Evolutionary conservation across 768 basidiomycete genomes (phyloP), one percentile per base, ranked within the genome.

Genomic region (Kondoa subrosea): DNA sequence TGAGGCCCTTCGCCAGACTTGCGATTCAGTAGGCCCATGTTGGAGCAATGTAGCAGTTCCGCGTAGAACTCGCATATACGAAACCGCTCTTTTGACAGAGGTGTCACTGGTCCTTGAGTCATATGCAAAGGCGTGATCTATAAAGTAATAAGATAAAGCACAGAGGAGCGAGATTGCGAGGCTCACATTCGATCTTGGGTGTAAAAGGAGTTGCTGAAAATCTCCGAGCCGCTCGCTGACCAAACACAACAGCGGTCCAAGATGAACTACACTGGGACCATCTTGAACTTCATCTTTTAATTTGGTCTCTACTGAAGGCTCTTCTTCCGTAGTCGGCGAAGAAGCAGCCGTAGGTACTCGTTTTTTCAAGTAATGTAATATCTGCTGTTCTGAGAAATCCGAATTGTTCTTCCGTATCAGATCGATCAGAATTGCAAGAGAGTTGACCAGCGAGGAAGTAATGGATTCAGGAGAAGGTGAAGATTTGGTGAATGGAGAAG

Each of bases 31-130:
- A 97, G 82, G 3, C 88, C 85, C 93, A 99, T 97, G 74, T 95
- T 97, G 21, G 95, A 97, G 76, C 91, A 95, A 75, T 99, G 95
- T 29, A 97, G 79, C 3, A 99, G 84, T 76, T 99, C 95, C 25
- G 93, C 95, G 73, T 93, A 91, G 15, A 99, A 81, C 77, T 99
- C 95, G 78, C 91, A 89, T 73, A 97, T 91, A 12, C 93, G 85
- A 77, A 90, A 95, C 17, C 95, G 86, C 76, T 97, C 95, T 68
- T 92, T 84, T 0, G 95, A 96, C 30, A 99, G 83, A 0, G 92
- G 91, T 1, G 81, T 80, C 65, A 88, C 82, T 87, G 87, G n/a
- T 88, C 81, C 0, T 87, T 89, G 0, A 89, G 33, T 81, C 79
- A 30, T 89, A 79, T 2, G 84, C 82, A 0, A 83, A 85, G 73